Evolutionary conservation across 192 early-diverging fungal species (phyloP), one percentile per base, ranked within the genome.

Genomic region (Gamsiella multidivaricata): DNA sequence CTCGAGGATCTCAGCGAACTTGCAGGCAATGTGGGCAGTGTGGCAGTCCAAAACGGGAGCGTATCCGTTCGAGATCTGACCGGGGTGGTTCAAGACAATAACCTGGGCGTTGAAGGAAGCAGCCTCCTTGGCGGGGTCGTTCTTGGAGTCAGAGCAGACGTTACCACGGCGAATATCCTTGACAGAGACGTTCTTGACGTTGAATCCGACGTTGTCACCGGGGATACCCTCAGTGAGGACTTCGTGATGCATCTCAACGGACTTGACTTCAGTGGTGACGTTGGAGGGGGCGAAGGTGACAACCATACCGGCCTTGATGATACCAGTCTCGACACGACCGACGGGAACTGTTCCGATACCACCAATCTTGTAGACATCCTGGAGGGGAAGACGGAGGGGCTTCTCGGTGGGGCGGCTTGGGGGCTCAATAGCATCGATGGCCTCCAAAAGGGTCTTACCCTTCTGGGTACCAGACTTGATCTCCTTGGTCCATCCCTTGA

Each of bases 221-320:
- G 96, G 94, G 58, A 86, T 83, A 87, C 93, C 94, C 87, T 97
- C 89, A 63, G 79, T 76, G 74, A 97, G 88, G 72, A 89, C 83
- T 85, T 98, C 93, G 91, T 97, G 95, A 88, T 98, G 96, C 95
- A 97, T 98, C 86, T 97, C 95, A 68, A 98, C 94, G 82, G 95
- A 96, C 88, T 95, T 95, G 86, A 96, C 95, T 84, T 96, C 94
- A 88, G 95, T 94, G 82, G 92, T 85, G 71, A 94, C 89, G 86
- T 87, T 89, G 75, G 89, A 82, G 65, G 95, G 95, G 61, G 94
- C 94, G 81, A 97, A 97, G 74, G 87, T 90, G 70, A 93, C 91
- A 65, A 92, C 86, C 91, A 93, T 91, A 87, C 94, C 94, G 72
- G 93, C 85, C 88, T 95, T 96, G 91, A 96, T 94, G 81, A 90